Conservation (phyloP, 2,329 filamentous ascomycete species). For the Xylaria sp. region DNA sequence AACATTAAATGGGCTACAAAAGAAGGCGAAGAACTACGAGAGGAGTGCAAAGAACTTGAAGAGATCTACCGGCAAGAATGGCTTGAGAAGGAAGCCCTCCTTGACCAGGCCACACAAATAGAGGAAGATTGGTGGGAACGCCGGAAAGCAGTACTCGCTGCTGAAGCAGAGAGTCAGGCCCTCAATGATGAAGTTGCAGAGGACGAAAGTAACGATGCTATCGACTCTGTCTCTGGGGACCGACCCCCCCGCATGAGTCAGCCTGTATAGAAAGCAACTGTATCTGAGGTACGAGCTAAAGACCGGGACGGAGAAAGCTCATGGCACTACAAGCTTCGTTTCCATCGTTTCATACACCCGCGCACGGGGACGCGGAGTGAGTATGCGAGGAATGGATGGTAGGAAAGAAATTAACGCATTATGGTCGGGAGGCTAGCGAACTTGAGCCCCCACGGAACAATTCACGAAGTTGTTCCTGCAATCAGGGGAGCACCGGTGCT, state of each 20-base stretch:
- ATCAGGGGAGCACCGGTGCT: neutral
- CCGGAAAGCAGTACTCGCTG: slow-evolving; percentile 63
- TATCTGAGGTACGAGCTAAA: neutral
- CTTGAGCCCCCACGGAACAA: neutral
- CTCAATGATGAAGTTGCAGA: slow-evolving; percentile 21
- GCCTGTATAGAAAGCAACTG: slow-evolving; percentile 20
- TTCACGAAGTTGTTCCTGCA: neutral
- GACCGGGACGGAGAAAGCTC: neutral
- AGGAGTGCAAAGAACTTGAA: slow-evolving; percentile 75
- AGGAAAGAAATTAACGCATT: neutral
- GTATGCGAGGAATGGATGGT: neutral
- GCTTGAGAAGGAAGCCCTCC: slow-evolving; percentile 80
- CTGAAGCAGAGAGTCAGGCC: slow-evolving; percentile 40
- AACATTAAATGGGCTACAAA: slow-evolving; percentile 79
- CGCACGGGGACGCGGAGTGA: neutral
- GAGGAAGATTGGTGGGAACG: slow-evolving; percentile 75
- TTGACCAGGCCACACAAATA: slow-evolving; percentile 76
- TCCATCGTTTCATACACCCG: neutral
- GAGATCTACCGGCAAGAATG: slow-evolving; percentile 76
- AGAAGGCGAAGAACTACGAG: slow-evolving; percentile 71
- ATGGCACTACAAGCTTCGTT: neutral
- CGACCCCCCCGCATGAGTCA: slow-evolving; percentile 19
- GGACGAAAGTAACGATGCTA: slow-evolving; percentile 39
- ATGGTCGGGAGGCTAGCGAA: neutral
- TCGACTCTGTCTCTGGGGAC: slow-evolving; percentile 31